These are phyloP conservation scores for Phaeosphaeria sp. DNA, from an alignment of 2,329 filamentous ascomycete genomes.

Conservation along the genomic window DNA sequence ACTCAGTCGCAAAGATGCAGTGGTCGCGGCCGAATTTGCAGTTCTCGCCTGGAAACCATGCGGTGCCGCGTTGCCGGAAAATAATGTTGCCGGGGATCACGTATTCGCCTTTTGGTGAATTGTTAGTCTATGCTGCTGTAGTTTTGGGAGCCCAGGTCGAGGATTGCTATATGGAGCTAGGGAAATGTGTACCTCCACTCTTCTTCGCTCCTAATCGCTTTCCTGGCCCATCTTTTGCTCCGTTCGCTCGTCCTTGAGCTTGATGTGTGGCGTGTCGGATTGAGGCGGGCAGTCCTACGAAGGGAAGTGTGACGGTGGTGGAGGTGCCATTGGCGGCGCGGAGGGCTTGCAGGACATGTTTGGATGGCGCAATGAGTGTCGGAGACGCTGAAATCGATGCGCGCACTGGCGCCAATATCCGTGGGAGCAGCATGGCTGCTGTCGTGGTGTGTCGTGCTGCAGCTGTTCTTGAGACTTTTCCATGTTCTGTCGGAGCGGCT, in stretches of 20 bases:
- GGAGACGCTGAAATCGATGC: constrained; percentile 32
- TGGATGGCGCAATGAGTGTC: constrained; percentile 30
- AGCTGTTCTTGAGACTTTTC: constrained; percentile 32
- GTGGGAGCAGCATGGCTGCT: constrained; percentile 49
- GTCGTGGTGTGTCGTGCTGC: constrained; percentile 21
- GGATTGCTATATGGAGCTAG: no score
- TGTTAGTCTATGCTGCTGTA: background rate
- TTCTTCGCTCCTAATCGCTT: constrained; percentile 97
- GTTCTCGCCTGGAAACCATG: constrained; percentile 96
- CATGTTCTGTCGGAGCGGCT: constrained; percentile 17
- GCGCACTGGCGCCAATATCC: constrained; percentile 47
- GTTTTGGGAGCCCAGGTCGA: no score
- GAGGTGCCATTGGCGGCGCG: constrained; percentile 42
- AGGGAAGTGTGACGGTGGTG: constrained; percentile 52
- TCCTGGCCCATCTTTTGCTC: constrained; percentile 72
- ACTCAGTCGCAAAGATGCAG: constrained; percentile 85
- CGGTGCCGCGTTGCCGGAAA: constrained; percentile 93
- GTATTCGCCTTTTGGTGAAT: constrained; percentile 72
- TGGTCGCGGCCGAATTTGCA: constrained; percentile 94
- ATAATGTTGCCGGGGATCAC: constrained; percentile 97
- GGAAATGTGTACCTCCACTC: constrained; percentile 70
- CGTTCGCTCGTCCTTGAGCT: constrained; percentile 72
- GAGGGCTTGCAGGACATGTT: constrained; percentile 40
- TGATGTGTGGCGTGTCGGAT: constrained; percentile 68
- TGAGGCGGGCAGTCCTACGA: constrained; percentile 38